A percentile compares a stretch with the other conserved stretches of the same genome.
phyloP scores from a whole-genome alignment of 768 basidiomycete genomes.

The Dendrothele bispora region DNA sequence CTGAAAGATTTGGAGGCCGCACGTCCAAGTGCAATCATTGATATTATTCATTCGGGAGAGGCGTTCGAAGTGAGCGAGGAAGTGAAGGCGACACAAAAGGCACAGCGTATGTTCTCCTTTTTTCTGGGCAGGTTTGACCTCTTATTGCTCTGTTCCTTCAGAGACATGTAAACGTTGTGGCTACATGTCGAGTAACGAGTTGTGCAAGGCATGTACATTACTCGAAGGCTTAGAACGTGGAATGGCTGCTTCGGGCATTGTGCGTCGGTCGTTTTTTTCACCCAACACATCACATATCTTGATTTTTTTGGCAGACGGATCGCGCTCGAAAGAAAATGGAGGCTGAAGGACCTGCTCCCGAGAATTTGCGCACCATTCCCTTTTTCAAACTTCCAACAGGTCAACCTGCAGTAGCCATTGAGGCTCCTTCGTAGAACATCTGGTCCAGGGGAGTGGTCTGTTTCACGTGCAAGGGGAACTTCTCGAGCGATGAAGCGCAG shows the following conservation, averaged over 20 bases:
- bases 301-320: conserved; percentile 52
- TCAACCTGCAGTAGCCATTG: conserved; percentile 40
- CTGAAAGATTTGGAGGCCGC: conserved; percentile 95
- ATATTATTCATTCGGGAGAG: conserved; percentile 96
- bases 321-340: conserved; percentile 63
- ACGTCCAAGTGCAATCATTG: conserved; percentile 92
- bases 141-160: too few species aligned
- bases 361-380: conserved; percentile 78
- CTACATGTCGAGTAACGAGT: conserved; percentile 93
- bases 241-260: conserved; percentile 61
- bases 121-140: not conserved
- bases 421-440: conserved; percentile 31
- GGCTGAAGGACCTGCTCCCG: conserved; percentile 56
- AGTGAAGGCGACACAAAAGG: conserved; percentile 80
- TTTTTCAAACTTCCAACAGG: conserved; percentile 54
- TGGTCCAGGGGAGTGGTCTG: too few species aligned
- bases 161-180: conserved; percentile 92
- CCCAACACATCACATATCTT: not conserved
- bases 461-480: too few species aligned
- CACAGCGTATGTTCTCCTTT: conserved; percentile 64
- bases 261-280: conserved; percentile 32
- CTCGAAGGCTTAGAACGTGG: conserved; percentile 90
- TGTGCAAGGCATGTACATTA: conserved; percentile 93
- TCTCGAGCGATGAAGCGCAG: too few species aligned
- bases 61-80: conserved; percentile 85